Percentiles rank a stretch among this genome's conserved stretches.
These are phyloP conservation scores for Huiozyma naganishii DNA, from an alignment of 805 yeast species.

Conservation along the genomic window DNA sequence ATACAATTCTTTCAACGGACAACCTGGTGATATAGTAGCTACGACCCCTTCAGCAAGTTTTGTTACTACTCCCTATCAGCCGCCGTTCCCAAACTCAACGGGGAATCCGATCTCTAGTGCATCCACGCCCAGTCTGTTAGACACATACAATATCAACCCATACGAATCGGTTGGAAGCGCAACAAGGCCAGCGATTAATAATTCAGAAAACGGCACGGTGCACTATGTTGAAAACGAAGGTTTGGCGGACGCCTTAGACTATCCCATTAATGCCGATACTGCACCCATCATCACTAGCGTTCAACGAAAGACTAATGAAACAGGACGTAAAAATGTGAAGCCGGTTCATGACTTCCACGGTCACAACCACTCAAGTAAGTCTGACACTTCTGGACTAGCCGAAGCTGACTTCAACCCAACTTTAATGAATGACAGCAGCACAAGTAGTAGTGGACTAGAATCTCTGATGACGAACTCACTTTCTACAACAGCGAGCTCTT, in stretches of 20 bases:
- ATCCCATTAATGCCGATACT: neutral
- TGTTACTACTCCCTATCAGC: slow-evolving; percentile 7
- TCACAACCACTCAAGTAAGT: too few relatives aligned
- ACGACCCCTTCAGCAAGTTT: slow-evolving; percentile 5
- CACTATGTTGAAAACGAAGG: neutral
- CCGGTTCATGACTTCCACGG: neutral
- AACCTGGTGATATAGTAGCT: slow-evolving; percentile 2
- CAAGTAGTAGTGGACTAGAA: slow-evolving; percentile 18
- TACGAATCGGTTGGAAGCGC: too few relatives aligned
- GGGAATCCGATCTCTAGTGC: slow-evolving; percentile 3
- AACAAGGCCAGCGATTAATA: too few relatives aligned
- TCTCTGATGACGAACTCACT: slow-evolving; percentile 18
- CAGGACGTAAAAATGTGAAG: neutral
- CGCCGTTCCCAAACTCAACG: slow-evolving; percentile 2
- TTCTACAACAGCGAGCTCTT: slow-evolving; percentile 12
- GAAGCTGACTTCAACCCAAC: slow-evolving; percentile 4
- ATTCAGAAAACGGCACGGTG: too few relatives aligned
- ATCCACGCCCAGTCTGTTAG: slow-evolving; percentile 7
- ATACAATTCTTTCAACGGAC: neutral
- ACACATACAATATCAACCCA: neutral
- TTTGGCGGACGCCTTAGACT: neutral
- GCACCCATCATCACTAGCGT: neutral
- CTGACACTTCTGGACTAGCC: too few relatives aligned
- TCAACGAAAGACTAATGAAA: neutral
- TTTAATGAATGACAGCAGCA: slow-evolving; percentile 11